Base-by-base conservation (phyloP, 441 rosid species). In the Corymbia calophylla region DNA sequence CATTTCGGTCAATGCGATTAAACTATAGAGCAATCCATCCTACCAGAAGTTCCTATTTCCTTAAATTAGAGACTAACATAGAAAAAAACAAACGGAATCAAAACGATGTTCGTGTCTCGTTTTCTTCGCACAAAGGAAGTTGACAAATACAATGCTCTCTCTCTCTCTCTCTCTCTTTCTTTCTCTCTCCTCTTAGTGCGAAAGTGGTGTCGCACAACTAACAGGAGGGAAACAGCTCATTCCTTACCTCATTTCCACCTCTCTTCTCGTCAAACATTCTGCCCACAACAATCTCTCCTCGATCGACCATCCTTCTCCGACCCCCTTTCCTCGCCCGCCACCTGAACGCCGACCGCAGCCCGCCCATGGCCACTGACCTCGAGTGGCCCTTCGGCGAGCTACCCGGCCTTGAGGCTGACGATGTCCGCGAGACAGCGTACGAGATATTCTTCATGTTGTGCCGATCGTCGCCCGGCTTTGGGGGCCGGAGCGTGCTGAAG, bases 401-500 rank as follows among this genome's bases (percentile, higher is more conserved):
- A 15, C 25, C n/a, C 1, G 27, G 87, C 60, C 87, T 85, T 0
- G 44, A 17, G 0, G 60, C 60, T 9, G 60, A 85, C 1, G 60
- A 85, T 11, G 32, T 85, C 87, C 87, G 87, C 9, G 87, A 85
- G 87, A 85, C 87, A 14, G 87, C 87, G 13, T 85, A 85, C 1
- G 87, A 85, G 87, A 85, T 85, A n/a, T 85, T 85, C 87, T 85
- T 85, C 60, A 85, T 54, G 56, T 27, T 60, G 1, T 85, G 87
- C 47, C 47, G 87, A 6, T 58, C 88, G 3, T 64, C 88, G 60
- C 13, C 93, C 90, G 29, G 94, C 92, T 31, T 89, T 62, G 53
- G 91, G 90, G 14, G 92, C 91, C 25, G 92, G 92, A 81, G 92
- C 3, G 11, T 51, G 4, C 51, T 77, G 84, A 44, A 23, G 53